Base-by-base conservation (phyloP, 371 early-diverging fungal genomes). In the Synchytrium microbalum region DNA sequence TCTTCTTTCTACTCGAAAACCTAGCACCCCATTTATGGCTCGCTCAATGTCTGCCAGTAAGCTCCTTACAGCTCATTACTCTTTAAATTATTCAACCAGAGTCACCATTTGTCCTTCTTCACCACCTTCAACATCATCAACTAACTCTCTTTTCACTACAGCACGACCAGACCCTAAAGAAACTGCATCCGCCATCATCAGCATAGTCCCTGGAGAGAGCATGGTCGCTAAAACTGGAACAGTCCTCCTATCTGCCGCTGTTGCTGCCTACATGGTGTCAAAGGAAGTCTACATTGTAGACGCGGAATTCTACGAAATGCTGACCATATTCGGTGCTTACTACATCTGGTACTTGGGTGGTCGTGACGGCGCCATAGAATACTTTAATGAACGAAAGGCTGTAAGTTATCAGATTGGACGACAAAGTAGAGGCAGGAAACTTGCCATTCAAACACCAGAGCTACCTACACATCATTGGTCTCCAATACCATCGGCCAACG, bases 261-360 rank as follows among this genome's bases (percentile, higher is more conserved):
- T 90, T 62, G 87, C 94, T 54, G 88, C 95, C 54, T 90, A 85
- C 74, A 77, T 90, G 65, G 85, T 96, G 72, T 88, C 94, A 69
- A 94, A 96, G 86, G 97, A 95, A 79, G 88, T 96, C 75, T 96
- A 95, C 78, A 85, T 95, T 61, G 73, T 94, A 70, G 95, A 95
- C 78, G 92, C 90, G 72, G 96, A 96, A 78, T 84, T 93, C 55
- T 78, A 95, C 64, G 89, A 94, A 59, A 76, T 92, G 66, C 82
- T 79, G 54, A 68, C 73, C 54, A 70, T 81, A 63, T 74, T 79
- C 56, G 90, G 89, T 73, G 85, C 95, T 60, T 83, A 89, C 64
- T 79, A 83, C 63, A 73, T 88, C 24, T 79, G 91, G 65, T 83
- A 87, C 76, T 84, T 84, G 74, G 83, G 81, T 62, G 84, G 87